Evolutionary conservation across 1,284 basidiomycete genomes (phyloP).

Genomic region (Ceratobasidium sp.): DNA sequence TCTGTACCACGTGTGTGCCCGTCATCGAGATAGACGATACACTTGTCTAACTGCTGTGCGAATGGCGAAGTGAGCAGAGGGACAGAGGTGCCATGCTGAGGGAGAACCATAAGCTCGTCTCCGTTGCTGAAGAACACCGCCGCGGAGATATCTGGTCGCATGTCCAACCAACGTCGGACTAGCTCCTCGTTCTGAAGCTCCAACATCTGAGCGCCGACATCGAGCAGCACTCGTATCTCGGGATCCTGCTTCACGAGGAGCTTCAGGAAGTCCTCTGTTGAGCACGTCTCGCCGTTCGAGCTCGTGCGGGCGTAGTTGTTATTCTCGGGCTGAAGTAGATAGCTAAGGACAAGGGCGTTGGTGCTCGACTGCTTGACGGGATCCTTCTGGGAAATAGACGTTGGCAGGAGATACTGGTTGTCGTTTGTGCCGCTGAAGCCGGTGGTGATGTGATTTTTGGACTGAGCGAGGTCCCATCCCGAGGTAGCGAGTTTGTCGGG

Average conservation of each 20-base stretch:
- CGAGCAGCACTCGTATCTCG: slow-evolving; percentile 64
- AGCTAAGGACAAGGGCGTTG: slow-evolving; percentile 65
- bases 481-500: slow-evolving; percentile 64
- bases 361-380: slow-evolving; percentile 61
- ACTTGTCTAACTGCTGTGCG: slow-evolving; percentile 60
- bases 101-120: slow-evolving; percentile 63
- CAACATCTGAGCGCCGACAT: slow-evolving; percentile 71
- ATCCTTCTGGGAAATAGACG: slow-evolving; percentile 63
- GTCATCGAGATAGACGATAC: slow-evolving; percentile 69
- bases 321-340: slow-evolving; percentile 64
- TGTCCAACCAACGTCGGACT: slow-evolving; percentile 60
- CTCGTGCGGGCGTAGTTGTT: slow-evolving; percentile 56
- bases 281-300: slow-evolving; percentile 51
- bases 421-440: slow-evolving; percentile 74
- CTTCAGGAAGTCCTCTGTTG: slow-evolving; percentile 57
- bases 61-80: slow-evolving; percentile 63
- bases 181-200: slow-evolving; percentile 64
- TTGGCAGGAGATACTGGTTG: slow-evolving; percentile 64
- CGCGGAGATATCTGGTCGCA: slow-evolving; percentile 59
- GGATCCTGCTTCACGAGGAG: slow-evolving; percentile 57
- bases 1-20: slow-evolving; percentile 71
- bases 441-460: slow-evolving; percentile 58
- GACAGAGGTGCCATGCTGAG: slow-evolving; percentile 59
- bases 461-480: slow-evolving; percentile 67
- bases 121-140: slow-evolving; percentile 65